Percentiles rank a stretch among this genome's conserved stretches.
phyloP scores from a whole-genome alignment of 2,329 filamentous ascomycete species.

The Cordyceps sp. region DNA sequence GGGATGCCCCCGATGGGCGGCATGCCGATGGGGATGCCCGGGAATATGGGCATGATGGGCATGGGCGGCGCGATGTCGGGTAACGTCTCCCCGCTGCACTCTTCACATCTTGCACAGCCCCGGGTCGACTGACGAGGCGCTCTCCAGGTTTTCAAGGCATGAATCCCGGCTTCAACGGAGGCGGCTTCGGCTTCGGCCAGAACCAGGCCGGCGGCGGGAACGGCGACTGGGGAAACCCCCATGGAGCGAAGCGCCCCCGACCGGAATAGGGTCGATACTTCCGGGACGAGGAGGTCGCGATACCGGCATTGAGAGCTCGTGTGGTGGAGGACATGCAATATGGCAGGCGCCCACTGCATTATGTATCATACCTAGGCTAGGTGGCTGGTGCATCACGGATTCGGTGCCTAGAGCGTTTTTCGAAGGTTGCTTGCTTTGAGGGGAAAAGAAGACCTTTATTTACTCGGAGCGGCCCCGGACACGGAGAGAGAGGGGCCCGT shows the following conservation, averaged over 20 bases:
- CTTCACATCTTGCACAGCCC: background rate
- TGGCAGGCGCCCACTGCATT: no score
- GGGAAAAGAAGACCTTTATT: no score
- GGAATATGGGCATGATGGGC: slow-evolving; percentile 39
- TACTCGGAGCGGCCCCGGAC: no score
- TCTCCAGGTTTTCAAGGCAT: slow-evolving; percentile 47
- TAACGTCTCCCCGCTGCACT: slow-evolving; percentile 6
- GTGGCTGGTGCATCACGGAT: no score
- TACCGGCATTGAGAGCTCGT: no score
- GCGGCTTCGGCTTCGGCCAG: slow-evolving; percentile 47
- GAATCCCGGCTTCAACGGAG: slow-evolving; percentile 50
- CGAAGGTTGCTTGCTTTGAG: no score
- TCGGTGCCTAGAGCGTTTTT: no score
- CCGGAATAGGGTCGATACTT: slow-evolving; percentile 40
- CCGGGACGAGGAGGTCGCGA: no score
- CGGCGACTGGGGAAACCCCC: slow-evolving; percentile 61
- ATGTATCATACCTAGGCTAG: slow-evolving; percentile 1
- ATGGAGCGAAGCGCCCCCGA: slow-evolving; percentile 63
- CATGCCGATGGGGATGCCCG: slow-evolving; percentile 40
- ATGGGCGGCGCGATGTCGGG: slow-evolving; percentile 22
- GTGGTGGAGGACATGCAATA: no score
- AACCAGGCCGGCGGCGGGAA: slow-evolving; percentile 26
- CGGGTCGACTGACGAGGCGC: slow-evolving; percentile 6
- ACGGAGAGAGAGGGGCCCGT: no score
- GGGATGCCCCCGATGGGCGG: slow-evolving; percentile 28